Evolutionary conservation across 106 monocot genomes (phyloP), one percentile per base, ranked within the genome.

Genomic region (Apostasia ramifera): DNA sequence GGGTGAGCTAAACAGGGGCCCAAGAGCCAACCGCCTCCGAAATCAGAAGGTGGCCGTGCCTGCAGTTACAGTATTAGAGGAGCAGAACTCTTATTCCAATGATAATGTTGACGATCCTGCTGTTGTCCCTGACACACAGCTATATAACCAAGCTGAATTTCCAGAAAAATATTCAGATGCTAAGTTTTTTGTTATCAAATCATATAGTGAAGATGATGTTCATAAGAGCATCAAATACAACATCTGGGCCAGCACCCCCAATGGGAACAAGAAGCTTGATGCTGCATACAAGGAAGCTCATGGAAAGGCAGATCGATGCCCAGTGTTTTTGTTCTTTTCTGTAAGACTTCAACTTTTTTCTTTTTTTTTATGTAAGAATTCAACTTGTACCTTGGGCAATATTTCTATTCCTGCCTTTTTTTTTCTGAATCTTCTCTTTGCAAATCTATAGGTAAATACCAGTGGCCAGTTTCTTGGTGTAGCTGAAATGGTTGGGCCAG

Each of bases 171-270:
- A 91, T 66, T 11, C 53, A 0, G 75, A 86, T 77, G 95, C 95
- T 8, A 91, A 82, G 63, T 91, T 95, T 58, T 97, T 84, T 76
- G 61, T 97, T 9, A 97, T 97, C 59, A 97, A 97, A 53, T 92
- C 91, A 3, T 97, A 97, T 55, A 92, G 89, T 47, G 95, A 97
- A 69, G 95, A 92, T 79, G 92, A 97, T 71, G 68, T 97, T 62
- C 92, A 97, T 67, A 97, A 92, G 81, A 95, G 95, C 63, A 72
- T 95, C 46, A 95, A 95, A 64, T 95, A 95, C 48, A 76, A 74
- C 69, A 86, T 91, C 14, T 95, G 95, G 95, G 82, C 95, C 3
- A 95, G 95, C 71, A 91, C 91, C 6, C 86, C 80, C 4, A 84
- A 84, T 74, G 95, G 91, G 2, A 95, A 95, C 76, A 91, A 88